phyloP scores from a whole-genome alignment of 495 filamentous ascomycete species.

The Trypethelium eluteriae region DNA sequence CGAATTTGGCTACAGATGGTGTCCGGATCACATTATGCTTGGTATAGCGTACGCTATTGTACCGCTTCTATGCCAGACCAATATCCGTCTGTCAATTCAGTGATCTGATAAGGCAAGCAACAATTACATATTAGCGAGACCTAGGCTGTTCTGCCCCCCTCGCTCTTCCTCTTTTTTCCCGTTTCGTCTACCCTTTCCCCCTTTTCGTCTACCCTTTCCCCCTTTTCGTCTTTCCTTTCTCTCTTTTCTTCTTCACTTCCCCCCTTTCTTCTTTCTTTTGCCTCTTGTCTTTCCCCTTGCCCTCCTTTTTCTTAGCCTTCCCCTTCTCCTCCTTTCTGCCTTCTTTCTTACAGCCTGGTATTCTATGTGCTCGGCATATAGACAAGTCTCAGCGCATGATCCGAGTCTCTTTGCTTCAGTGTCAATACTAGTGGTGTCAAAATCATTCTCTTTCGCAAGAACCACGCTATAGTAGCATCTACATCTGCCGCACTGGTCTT shows the following conservation, averaged over 20 bases:
- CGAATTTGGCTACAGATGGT: no score
- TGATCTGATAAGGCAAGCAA: no score
- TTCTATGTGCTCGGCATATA: not conserved
- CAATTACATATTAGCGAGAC: no score
- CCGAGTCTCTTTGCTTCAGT: not conserved
- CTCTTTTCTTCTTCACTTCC: not conserved
- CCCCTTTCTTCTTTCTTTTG: not conserved
- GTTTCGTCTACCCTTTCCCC: not conserved
- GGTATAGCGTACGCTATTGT: no score
- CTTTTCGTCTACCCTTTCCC: not conserved
- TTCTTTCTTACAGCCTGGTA: not conserved
- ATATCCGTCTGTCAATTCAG: no score
- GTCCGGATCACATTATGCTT: no score
- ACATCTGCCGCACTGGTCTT: conserved; percentile 10
- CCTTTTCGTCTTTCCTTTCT: not conserved
- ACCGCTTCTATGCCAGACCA: no score
- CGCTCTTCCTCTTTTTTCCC: not conserved
- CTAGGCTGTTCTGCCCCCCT: not conserved
- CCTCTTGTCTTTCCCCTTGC: not conserved
- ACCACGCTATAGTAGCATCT: conserved; percentile 5
- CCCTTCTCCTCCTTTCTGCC: not conserved
- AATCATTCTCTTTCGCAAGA: not conserved
- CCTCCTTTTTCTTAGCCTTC: not conserved
- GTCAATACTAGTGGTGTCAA: not conserved
- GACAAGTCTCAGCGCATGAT: not conserved